These are phyloP conservation scores for Lachnum nothofagi DNA, from an alignment of 2,329 filamentous ascomycete genomes.

Conservation along the genomic window DNA sequence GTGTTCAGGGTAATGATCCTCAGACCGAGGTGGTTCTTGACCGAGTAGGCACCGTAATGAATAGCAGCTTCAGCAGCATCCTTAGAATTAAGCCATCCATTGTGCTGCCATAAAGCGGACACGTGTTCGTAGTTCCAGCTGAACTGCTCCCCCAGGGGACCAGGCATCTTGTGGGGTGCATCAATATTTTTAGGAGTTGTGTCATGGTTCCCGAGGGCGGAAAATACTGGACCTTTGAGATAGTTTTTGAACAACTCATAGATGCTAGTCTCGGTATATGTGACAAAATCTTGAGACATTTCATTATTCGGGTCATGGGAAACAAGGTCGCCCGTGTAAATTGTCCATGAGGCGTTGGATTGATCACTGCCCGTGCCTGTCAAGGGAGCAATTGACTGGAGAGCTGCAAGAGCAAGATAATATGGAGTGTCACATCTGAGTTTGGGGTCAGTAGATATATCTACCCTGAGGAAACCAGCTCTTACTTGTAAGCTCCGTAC, in stretches of 20 bases:
- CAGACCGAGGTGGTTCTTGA: constrained; percentile 48
- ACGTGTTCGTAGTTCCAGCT: constrained; percentile 56
- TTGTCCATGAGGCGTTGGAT: constrained; percentile 44
- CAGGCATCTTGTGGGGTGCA: constrained; percentile 48
- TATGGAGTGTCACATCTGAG: constrained; percentile 52
- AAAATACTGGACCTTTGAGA: constrained; percentile 51
- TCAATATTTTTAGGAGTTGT: constrained; percentile 49
- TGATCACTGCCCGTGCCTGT: constrained; percentile 47
- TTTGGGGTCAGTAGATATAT: background rate
- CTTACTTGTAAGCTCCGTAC: constrained; percentile 46
- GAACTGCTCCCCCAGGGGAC: constrained; percentile 48
- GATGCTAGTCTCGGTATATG: constrained; percentile 49
- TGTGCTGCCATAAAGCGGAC: constrained; percentile 49
- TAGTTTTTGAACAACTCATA: constrained; percentile 53
- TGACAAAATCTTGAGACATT: constrained; percentile 46
- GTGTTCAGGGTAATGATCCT: constrained; percentile 50
- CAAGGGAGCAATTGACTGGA: constrained; percentile 48
- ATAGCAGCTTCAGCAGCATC: constrained; percentile 43
- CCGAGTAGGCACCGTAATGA: constrained; percentile 53
- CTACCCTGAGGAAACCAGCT: too few species aligned
- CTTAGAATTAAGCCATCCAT: constrained; percentile 47
- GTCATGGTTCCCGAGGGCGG: constrained; percentile 54
- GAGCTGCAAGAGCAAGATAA: constrained; percentile 49
- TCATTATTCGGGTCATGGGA: constrained; percentile 50
- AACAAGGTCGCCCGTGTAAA: constrained; percentile 54